A percentile compares a stretch with the other conserved stretches of the same genome.
These are phyloP conservation scores for Solanum virginianum DNA, from an alignment of 257 asterid species.

Conservation along the genomic window DNA sequence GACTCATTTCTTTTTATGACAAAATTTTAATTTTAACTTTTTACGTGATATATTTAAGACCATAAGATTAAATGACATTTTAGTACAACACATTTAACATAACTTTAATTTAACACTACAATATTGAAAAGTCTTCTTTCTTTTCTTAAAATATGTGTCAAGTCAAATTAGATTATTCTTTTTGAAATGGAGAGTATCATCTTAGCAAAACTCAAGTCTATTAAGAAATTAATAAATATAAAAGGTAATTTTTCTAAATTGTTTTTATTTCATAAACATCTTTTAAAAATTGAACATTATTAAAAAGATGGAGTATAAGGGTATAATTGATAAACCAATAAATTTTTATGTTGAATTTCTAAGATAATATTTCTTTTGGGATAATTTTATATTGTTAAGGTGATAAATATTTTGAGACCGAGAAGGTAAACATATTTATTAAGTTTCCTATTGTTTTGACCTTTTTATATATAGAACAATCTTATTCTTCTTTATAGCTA, in stretches of 20 bases:
- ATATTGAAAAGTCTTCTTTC: too few species aligned
- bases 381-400: too few species aligned
- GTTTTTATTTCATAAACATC: too few species aligned
- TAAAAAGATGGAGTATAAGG: neutral
- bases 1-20: too few species aligned
- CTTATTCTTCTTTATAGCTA: neutral
- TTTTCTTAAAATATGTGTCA: too few species aligned
- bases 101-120: too few species aligned
- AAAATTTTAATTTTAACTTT: too few species aligned
- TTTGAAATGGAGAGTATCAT: neutral
- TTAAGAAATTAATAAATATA: neutral
- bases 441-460: neutral
- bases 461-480: neutral
- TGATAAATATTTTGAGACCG: neutral
- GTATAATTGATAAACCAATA: neutral
- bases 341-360: neutral
- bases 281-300: neutral
- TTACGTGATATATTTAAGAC: too few species aligned
- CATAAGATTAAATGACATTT: too few species aligned
- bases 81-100: too few species aligned
- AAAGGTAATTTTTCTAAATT: too few species aligned
- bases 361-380: neutral
- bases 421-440: neutral
- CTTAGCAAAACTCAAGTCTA: neutral
- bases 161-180: too few species aligned